Conservation (phyloP, 2,329 filamentous ascomycete species). For the Escovopsis sp. region DNA sequence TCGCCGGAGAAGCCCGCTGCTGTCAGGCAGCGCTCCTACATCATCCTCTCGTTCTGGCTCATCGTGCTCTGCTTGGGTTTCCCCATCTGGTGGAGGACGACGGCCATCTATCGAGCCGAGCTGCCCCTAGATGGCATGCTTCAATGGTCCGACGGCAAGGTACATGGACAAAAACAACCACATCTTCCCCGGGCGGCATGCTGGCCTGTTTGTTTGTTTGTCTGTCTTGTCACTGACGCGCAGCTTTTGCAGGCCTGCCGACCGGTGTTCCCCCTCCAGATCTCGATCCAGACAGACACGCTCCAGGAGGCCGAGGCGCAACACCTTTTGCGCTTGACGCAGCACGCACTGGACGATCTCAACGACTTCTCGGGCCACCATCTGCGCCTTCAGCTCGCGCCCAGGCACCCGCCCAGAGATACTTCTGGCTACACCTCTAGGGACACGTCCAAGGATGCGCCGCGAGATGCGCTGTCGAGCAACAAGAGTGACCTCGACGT, state of each 20-base stretch:
- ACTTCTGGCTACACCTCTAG: too few species aligned
- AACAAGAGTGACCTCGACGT: constrained; percentile 22
- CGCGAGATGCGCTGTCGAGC: too few species aligned
- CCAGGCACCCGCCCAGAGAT: constrained; percentile 7
- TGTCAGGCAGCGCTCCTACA: constrained; percentile 52
- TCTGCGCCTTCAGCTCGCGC: constrained; percentile 36
- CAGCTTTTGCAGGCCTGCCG: constrained; percentile 85
- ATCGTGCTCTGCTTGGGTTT: constrained; percentile 72
- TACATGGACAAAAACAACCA: constrained; percentile 22
- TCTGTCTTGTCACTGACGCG: constrained; percentile 1
- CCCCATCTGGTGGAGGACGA: constrained; percentile 93
- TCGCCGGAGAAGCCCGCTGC: constrained; percentile 64
- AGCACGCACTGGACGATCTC: constrained; percentile 72
- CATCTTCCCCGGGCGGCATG: too few species aligned
- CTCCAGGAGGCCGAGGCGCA: constrained; percentile 54
- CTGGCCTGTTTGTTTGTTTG: too few species aligned
- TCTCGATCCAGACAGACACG: constrained; percentile 57
- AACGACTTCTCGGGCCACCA: constrained; percentile 80
- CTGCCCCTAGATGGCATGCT: constrained; percentile 78
- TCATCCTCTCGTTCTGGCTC: constrained; percentile 83
- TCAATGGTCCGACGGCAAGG: constrained; percentile 82
- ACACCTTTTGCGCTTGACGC: constrained; percentile 63
- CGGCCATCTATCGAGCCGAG: constrained; percentile 74
- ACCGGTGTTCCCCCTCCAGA: constrained; percentile 73
- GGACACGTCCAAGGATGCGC: too few species aligned